phyloP scores from a whole-genome alignment of 1,284 basidiomycete genomes.

The Schizophyllum commune region DNA sequence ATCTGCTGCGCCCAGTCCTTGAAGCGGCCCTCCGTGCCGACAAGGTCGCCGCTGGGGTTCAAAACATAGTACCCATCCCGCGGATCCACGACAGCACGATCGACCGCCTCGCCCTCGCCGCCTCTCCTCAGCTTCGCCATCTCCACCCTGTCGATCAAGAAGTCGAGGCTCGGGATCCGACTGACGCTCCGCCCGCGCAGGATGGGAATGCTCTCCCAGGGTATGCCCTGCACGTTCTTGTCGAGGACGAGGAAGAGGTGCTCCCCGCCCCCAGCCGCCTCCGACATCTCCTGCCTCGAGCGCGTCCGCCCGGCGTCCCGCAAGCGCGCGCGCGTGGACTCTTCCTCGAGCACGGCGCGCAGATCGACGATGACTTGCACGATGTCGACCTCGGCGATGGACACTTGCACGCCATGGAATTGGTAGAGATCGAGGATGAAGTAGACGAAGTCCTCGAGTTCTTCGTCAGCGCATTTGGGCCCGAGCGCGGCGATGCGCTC shows the following conservation, averaged over 20 bases:
- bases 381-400: conserved; percentile 89
- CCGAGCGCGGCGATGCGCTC: conserved; percentile 82
- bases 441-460: conserved; percentile 91
- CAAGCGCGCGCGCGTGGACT: conserved; percentile 32
- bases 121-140: conserved; percentile 39
- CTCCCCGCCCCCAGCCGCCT: conserved; percentile 32
- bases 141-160: conserved; percentile 77
- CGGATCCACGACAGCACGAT: conserved; percentile 54
- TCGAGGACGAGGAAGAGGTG: conserved; percentile 91
- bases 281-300: neutral
- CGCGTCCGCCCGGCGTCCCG: conserved; percentile 20
- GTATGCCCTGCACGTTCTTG: conserved; percentile 83
- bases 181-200: conserved; percentile 82
- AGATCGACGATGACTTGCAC: conserved; percentile 79
- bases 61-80: conserved; percentile 78
- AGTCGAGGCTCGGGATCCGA: conserved; percentile 84
- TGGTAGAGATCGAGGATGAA: conserved; percentile 94
- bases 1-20: conserved; percentile 67
- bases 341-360: conserved; percentile 62
- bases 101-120: conserved; percentile 19
- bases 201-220: conserved; percentile 94
- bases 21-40: conserved; percentile 80
- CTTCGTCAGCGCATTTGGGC: conserved; percentile 82
- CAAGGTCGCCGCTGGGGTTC: conserved; percentile 90
- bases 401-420: conserved; percentile 84